Conservation (phyloP, 495 filamentous ascomycete genomes). For the Lophium mytilinum region DNA sequence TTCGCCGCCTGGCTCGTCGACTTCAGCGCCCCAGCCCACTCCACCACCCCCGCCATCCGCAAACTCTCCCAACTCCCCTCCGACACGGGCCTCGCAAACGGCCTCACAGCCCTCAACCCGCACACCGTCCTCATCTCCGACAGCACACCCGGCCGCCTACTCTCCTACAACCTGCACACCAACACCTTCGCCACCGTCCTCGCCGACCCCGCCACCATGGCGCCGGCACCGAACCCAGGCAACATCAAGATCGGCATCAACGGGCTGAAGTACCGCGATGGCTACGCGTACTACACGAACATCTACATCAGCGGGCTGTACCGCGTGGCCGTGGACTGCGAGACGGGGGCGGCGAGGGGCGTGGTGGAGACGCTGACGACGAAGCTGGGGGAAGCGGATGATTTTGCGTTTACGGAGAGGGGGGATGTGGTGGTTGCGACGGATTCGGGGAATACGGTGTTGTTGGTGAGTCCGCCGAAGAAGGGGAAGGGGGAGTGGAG, state of each 20-base stretch:
- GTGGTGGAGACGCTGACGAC: not conserved
- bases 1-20: not conserved
- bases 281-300: not conserved
- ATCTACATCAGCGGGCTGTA: not conserved
- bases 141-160: not conserved
- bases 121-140: not conserved
- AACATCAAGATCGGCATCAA: not conserved
- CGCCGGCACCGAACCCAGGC: not conserved
- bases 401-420: not conserved
- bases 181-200: not conserved
- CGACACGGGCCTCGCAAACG: not conserved
- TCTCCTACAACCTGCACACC: not conserved
- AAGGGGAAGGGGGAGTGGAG: not conserved
- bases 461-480: too few relatives aligned
- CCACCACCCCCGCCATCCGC: not conserved
- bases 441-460: not conserved
- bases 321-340: not conserved
- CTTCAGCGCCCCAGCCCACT: not conserved
- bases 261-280: not conserved
- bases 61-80: too few relatives aligned
- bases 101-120: not conserved
- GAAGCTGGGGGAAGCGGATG: not conserved
- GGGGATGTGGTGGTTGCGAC: not conserved
- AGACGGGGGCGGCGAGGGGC: not conserved
- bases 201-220: not conserved